Base-by-base conservation (phyloP, 192 early-diverging fungal species). In the Irineochytrium annulatum region DNA sequence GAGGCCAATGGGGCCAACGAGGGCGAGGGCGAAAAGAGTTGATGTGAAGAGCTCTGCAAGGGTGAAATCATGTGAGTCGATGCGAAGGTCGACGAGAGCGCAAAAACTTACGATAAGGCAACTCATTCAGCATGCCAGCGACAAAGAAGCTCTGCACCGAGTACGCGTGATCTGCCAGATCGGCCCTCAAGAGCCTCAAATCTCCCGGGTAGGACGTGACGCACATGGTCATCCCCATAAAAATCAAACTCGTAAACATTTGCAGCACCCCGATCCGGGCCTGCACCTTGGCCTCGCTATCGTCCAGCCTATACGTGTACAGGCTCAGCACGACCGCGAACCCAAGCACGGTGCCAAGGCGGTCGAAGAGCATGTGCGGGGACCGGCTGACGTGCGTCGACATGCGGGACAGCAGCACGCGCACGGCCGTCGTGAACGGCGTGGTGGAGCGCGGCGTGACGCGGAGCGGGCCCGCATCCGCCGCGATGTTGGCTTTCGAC, bases 181-280 rank as follows among this genome's bases (percentile, higher is more conserved):
- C 76, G 44, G 68, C 63, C 16, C 59, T 46, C 43, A 73, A 67
- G 20, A 68, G 45, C 20, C 51, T 61, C 27, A 68, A 51, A 43
- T 78, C 72, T 34, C 58, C 60, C 24, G 72, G 69, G 57, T 72
- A 75, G 14, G 67, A 62, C 24, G 72, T 62, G 3, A 78, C 60
- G 54, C 70, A 74, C 48, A 69, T 75, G 13, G 75, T 43, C 72
- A 78, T 69, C 19, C 72, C 76, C 8, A 78, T 63, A 55, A 74
- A 77, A 27, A 74, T 46, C n/a, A 75, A 51, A 16, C 68, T 57
- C 1, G 60, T 63, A 31, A 57, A 51, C 58, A 74, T 64, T 64
- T 77, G 76, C 62, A 74, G 33, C 4, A 72, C n/a, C 28, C 72
- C 72, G 30, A 74, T 58, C 17, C 72, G 55, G 34, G 44, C 48